Evolutionary conservation across 2,329 filamentous ascomycete species (phyloP).

Genomic region (Nothophoma quercina): DNA sequence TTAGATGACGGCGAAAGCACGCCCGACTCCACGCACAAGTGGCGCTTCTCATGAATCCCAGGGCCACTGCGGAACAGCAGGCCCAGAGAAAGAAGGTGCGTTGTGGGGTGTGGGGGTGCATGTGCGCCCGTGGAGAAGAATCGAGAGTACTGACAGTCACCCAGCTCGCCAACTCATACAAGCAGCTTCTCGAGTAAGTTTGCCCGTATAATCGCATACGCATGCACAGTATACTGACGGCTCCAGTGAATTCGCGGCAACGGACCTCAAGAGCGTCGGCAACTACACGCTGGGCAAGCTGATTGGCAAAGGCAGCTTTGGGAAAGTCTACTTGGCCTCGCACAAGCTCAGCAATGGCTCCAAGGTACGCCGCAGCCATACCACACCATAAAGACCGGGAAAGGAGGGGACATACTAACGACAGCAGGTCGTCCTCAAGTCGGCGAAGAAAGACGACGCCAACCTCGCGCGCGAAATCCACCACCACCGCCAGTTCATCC

Average conservation of each 20-base stretch:
- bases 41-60: conserved; percentile 54
- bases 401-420: conserved; percentile 19
- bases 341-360: conserved; percentile 99
- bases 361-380: conserved; percentile 69
- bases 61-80: conserved; percentile 64
- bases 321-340: conserved; percentile 93
- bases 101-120: neutral
- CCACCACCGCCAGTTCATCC: conserved; percentile 96
- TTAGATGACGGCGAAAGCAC: conserved; percentile 47
- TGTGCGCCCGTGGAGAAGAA: too few relatives aligned
- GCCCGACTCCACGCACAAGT: conserved; percentile 37
- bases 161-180: conserved; percentile 95
- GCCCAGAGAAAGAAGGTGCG: conserved; percentile 66
- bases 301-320: conserved; percentile 97
- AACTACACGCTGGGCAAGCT: conserved; percentile 92
- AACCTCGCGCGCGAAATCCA: conserved; percentile 98
- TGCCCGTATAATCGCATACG: neutral
- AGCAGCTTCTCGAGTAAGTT: conserved; percentile 90
- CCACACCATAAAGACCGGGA: neutral
- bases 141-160: conserved; percentile 2
- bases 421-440: conserved; percentile 91
- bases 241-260: conserved; percentile 87
- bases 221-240: conserved; percentile 9
- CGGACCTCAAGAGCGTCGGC: conserved; percentile 89
- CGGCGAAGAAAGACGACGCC: conserved; percentile 91